Base-by-base conservation (phyloP, 225 moss, liverwort and hornwort genomes). In the Pleurozium schreberi region DNA sequence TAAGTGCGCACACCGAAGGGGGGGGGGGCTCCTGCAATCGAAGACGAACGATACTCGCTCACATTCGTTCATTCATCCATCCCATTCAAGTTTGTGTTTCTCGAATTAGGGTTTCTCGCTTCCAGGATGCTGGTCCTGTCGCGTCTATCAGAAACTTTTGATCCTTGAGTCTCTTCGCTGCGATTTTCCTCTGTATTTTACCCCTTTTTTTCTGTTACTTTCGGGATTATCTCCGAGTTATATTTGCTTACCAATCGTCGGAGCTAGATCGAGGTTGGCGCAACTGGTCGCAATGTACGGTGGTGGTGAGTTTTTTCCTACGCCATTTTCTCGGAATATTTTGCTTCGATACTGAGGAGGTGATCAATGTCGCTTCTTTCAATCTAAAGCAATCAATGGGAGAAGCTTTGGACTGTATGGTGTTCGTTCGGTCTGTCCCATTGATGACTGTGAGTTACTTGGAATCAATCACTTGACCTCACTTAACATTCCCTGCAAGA, bases 271-370 rank as follows among this genome's bases (percentile, higher is more conserved):
- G 75, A 87, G 74, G 58, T 82, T 70, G 66, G 82, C 52, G 62
- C 61, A 80, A 50, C 73, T 90, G 88, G 83, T 85, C 60, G 88
- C 94, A 91, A 94, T 93, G 94, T 93, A 94, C 84, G 94, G 93
- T 66, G 94, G 93, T 58, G 94, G 94, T 93, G 80, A 93, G 94
- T 91, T 33, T 66, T 64, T 75, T 47, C 67, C 23, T 43, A 15
- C 62, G 36, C 80, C 33, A 75, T 60, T 66, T 43, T 70, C 62
- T 69, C 12, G 25, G 18, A 64, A 36, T 43, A 8, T 50, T 64
- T 63, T 45, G 81, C 57, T 76, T 52, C 77, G 16, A 13, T 2
- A 33, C 21, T 53, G 47, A 82, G 42, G 64, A 50, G 73, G 8
- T 70, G 66, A 50, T 71, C 63, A 57, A 4, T 50, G 63, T 64